A percentile compares a stretch with the other conserved stretches of the same genome.
Evolutionary conservation across 768 basidiomycete genomes (phyloP).

Genomic region (Xerocomellus amylosporus): DNA sequence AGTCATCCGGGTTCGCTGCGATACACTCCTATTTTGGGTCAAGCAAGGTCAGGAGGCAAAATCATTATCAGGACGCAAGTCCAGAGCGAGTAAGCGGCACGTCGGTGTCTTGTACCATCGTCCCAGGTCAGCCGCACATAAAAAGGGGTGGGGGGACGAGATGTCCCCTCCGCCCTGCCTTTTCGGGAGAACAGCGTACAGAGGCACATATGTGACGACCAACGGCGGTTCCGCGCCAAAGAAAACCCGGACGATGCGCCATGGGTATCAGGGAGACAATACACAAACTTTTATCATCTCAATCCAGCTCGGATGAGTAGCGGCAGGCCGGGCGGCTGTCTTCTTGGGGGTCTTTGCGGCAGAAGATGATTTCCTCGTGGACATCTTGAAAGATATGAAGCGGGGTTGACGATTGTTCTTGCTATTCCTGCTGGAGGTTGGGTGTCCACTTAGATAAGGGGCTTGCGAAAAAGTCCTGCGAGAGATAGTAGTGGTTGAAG

Average conservation of each 20-base stretch:
- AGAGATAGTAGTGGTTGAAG: constrained; percentile 50
- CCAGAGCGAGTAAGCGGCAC: constrained; percentile 3
- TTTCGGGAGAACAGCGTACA: constrained; percentile 27
- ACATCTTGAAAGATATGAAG: constrained; percentile 27
- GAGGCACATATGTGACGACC: constrained; percentile 7
- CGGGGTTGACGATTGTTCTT: constrained; percentile 13
- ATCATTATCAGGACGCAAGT: constrained; percentile 7
- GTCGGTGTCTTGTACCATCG: constrained; percentile 1
- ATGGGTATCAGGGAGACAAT: constrained; percentile 9
- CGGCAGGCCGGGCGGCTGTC: constrained; percentile 30
- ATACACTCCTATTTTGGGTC: constrained; percentile 72
- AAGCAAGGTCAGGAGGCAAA: constrained; percentile 20
- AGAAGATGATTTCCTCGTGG: constrained; percentile 44
- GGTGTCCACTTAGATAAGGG: constrained; percentile 15
- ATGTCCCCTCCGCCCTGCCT: constrained; percentile 42
- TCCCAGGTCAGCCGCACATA: constrained; percentile 13
- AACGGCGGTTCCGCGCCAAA: constrained; percentile 2
- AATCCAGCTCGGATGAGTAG: constrained; percentile 53
- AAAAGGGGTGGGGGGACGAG: constrained; percentile 6
- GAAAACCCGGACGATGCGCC: constrained; percentile 13
- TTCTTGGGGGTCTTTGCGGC: constrained; percentile 43
- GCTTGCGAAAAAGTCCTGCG: constrained; percentile 22
- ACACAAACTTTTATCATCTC: constrained; percentile 78
- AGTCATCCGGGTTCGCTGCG: constrained; percentile 65
- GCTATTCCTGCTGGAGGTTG: constrained; percentile 13